phyloP scores from a whole-genome alignment of 768 basidiomycete species.

The Daedaleopsis sinensis region DNA sequence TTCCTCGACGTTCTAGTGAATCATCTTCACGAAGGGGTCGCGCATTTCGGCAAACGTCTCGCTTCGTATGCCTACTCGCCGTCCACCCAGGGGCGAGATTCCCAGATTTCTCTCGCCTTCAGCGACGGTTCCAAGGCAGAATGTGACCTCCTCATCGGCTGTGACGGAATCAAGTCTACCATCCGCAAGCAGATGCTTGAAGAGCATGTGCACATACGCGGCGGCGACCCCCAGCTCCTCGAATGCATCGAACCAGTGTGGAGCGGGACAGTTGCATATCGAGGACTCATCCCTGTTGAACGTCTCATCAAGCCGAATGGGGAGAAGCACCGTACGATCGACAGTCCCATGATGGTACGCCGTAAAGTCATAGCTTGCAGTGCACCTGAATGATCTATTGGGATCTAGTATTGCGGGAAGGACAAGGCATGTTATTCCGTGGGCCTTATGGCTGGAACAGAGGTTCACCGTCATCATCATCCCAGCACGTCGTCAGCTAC shows the following conservation, averaged over 20 bases:
- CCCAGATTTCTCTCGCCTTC: slow-evolving; percentile 24
- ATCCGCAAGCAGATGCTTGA: slow-evolving; percentile 37
- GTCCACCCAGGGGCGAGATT: neutral
- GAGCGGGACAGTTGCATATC: slow-evolving; percentile 49
- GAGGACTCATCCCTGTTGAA: slow-evolving; percentile 47
- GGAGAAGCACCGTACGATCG: slow-evolving; percentile 36
- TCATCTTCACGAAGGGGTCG: slow-evolving; percentile 26
- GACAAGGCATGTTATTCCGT: slow-evolving; percentile 39
- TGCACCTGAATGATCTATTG: neutral
- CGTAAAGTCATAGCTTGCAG: neutral
- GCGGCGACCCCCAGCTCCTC: slow-evolving; percentile 30
- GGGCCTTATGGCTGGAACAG: neutral
- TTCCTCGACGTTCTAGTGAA: slow-evolving; percentile 48
- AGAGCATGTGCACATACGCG: slow-evolving; percentile 14
- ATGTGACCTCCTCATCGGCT: slow-evolving; percentile 37
- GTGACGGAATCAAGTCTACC: slow-evolving; percentile 37
- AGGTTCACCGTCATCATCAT: neutral
- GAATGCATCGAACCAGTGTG: slow-evolving; percentile 45
- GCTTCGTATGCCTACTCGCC: slow-evolving; percentile 18
- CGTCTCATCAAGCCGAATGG: slow-evolving; percentile 30
- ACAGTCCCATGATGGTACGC: slow-evolving; percentile 48
- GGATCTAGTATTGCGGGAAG: slow-evolving; percentile 48
- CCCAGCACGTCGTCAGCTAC: slow-evolving; percentile 51
- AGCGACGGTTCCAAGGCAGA: slow-evolving; percentile 28
- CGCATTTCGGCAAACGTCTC: slow-evolving; percentile 37